These are phyloP conservation scores for Chlorella sp. DNA, from an alignment of 139 green algal genomes.

Conservation along the genomic window DNA sequence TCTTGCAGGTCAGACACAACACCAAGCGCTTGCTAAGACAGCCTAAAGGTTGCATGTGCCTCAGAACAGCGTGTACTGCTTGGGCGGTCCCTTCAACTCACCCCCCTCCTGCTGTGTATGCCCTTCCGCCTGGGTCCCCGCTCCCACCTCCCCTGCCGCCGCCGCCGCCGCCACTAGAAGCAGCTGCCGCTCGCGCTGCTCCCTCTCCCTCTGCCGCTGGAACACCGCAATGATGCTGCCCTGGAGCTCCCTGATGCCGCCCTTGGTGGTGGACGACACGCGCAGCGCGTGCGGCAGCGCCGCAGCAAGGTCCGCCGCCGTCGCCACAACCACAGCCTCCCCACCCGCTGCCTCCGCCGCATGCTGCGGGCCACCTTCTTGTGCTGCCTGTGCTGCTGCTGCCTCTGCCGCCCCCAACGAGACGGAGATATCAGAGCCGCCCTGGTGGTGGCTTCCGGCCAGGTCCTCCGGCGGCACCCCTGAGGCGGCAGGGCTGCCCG, in stretches of 20 bases:
- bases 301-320: slow-evolving; percentile 25
- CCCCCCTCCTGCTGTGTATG: no score
- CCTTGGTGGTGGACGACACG: slow-evolving; percentile 62
- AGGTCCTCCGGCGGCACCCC: no score
- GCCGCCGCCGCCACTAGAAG: not conserved
- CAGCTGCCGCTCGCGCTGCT: not conserved
- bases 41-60: not conserved
- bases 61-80: not conserved
- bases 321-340: not conserved
- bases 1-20: no score
- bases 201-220: slow-evolving; percentile 9
- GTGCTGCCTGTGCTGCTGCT: not conserved
- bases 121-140: no score
- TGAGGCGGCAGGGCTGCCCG: not conserved
- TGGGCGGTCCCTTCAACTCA: no score
- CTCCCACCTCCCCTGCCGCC: not conserved
- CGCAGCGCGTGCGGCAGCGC: slow-evolving; percentile 44
- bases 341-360: not conserved
- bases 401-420: slow-evolving; percentile 2
- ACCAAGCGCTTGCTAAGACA: no score
- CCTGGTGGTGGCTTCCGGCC: no score
- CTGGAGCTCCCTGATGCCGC: slow-evolving; percentile 61
- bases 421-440: no score
- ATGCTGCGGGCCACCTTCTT: no score
- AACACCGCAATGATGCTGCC: slow-evolving; percentile 47